These are phyloP conservation scores for Saccharomycopsis sp. DNA, from an alignment of 805 yeast genomes.

Conservation along the genomic window DNA sequence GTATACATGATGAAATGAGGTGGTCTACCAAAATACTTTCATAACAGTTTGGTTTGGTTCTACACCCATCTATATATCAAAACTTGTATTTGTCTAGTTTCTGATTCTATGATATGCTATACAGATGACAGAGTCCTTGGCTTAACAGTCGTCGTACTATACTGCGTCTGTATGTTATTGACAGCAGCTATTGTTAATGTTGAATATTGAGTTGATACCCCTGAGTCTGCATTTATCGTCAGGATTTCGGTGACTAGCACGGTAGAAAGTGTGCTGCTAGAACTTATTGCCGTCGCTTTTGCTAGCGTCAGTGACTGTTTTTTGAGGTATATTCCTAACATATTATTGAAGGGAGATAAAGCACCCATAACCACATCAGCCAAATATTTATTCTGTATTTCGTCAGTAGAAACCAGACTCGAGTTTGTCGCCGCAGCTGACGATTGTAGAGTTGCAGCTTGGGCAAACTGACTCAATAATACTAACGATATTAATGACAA, in stretches of 20 bases:
- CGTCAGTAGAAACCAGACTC: background rate
- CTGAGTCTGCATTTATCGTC: background rate
- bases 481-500: background rate
- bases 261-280: background rate
- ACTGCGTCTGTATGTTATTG: background rate
- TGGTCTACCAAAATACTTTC: too few species aligned
- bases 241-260: background rate
- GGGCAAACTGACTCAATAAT: background rate
- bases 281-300: background rate
- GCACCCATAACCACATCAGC: background rate
- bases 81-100: too few species aligned
- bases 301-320: background rate
- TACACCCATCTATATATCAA: background rate
- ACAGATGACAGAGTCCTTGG: background rate
- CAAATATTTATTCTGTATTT: background rate
- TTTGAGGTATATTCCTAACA: background rate
- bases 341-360: background rate
- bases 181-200: background rate
- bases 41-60: too few species aligned
- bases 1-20: too few species aligned
- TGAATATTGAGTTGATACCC: background rate
- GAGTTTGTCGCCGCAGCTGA: background rate
- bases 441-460: background rate
- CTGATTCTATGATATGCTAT: background rate
- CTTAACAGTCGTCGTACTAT: background rate